Evolutionary conservation across 129 eudicot genomes (phyloP).

Genomic region (Pulicaria dysenterica): DNA sequence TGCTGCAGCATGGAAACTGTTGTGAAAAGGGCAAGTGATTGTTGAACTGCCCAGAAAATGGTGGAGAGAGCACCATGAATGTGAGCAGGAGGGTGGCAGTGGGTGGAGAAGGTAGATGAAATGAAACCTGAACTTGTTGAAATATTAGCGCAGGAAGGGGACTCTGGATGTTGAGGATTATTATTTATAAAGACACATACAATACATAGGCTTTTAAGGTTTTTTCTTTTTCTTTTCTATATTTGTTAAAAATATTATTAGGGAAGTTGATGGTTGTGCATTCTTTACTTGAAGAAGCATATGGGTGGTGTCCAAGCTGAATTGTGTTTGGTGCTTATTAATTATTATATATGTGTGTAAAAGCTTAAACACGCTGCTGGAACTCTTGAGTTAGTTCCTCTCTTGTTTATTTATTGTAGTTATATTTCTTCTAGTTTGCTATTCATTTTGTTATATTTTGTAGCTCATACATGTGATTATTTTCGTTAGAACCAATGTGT

Average conservation of each 20-base stretch:
- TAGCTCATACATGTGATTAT: not conserved
- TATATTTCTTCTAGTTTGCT: constrained; percentile 8
- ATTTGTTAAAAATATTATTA: constrained; percentile 5
- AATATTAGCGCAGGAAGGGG: constrained; percentile 44
- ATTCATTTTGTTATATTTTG: constrained; percentile 6
- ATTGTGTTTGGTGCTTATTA: constrained; percentile 29
- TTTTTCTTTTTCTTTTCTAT: constrained; percentile 3
- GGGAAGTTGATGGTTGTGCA: constrained; percentile 18
- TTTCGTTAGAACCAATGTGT: not conserved
- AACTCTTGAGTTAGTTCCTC: constrained; percentile 23
- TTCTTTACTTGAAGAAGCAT: constrained; percentile 43
- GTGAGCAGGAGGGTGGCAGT: constrained; percentile 17
- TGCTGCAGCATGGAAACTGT: constrained; percentile 42
- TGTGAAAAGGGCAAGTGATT: constrained; percentile 23
- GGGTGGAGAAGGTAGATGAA: constrained; percentile 18
- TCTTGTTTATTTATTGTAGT: constrained; percentile 24
- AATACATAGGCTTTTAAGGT: constrained; percentile 20
- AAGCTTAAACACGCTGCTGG: constrained; percentile 28
- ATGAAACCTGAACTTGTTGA: constrained; percentile 37
- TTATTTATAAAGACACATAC: constrained; percentile 31
- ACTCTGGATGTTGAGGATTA: constrained; percentile 30
- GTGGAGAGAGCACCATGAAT: constrained; percentile 17
- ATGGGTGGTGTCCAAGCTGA: constrained; percentile 22
- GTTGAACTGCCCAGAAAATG: constrained; percentile 16
- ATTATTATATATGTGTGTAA: constrained; percentile 23